Base-by-base conservation (phyloP, 345 rosid species). In the Rubroshorea leprosula region DNA sequence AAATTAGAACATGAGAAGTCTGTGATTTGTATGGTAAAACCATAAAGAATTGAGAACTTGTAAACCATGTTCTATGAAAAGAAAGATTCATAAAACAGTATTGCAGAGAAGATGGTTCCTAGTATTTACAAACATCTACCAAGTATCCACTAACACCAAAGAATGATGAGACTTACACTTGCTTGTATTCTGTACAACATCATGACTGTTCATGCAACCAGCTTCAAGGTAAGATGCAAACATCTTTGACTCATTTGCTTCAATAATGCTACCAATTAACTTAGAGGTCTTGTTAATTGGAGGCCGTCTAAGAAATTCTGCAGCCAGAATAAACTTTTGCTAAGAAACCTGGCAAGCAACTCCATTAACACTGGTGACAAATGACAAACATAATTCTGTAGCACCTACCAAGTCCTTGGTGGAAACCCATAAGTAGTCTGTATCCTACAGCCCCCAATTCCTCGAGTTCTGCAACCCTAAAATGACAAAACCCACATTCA, bases 231-330 rank as follows among this genome's bases (percentile, higher is more conserved):
- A 90, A 17, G 83, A 83, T 66, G 74, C 66, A 41, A 84, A 62
- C 71, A 85, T 68, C 67, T 53, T 73, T 44, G 90, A 83, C 66
- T 87, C 86, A 67, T 80, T 87, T 3, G 77, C 72, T 70, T 76
- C 75, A 18, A 84, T 51, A 51, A 90, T 69, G 20, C 66, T 85
- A 25, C 66, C 62, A 13, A 84, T 65, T 72, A 84, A 50, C 63
- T 69, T 71, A 18, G 97, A 84, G 17, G 69, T 64, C 54, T 21
- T 57, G 15, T 62, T 44, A 3, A 90, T 67, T 0, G 90, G 76
- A 67, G 93, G 82, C 44, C 83, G 80, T 49, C 73, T 75, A 31
- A 90, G 81, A 55, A 75, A 79, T 56, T 74, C 96, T 88, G 66
- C 51, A 62, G 46, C 20, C 16, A 23, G 46, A 45, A 60, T 39